Percentiles rank a stretch among this genome's conserved stretches.
Conservation (phyloP, 257 asterid genomes). For the Linaria vulgaris region DNA sequence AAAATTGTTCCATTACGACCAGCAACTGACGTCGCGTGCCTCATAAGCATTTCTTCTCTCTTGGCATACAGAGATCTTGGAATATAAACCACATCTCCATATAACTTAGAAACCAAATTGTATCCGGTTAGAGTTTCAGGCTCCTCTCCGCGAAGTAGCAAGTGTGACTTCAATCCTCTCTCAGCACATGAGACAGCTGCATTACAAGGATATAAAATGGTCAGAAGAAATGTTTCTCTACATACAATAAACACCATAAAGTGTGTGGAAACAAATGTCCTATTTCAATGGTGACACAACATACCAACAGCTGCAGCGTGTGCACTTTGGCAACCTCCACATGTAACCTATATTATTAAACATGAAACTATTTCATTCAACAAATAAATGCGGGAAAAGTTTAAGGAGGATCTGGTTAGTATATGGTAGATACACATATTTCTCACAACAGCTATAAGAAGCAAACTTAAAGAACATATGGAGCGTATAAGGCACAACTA, state of each 20-base stretch:
- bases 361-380: conserved; percentile 19
- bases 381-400: neutral
- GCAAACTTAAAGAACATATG: conserved; percentile 6
- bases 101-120: conserved; percentile 68
- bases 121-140: conserved; percentile 83
- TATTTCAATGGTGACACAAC: conserved; percentile 26
- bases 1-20: conserved; percentile 49
- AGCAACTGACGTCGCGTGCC: conserved; percentile 55
- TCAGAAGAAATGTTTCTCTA: conserved; percentile 15
- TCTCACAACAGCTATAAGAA: conserved; percentile 5
- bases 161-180: conserved; percentile 79
- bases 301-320: conserved; percentile 96
- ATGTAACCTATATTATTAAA: conserved; percentile 67
- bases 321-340: conserved; percentile 99
- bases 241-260: conserved; percentile 1
- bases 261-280: neutral
- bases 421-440: neutral
- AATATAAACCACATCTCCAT: conserved; percentile 68
- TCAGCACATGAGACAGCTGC: conserved; percentile 93
- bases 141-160: conserved; percentile 92
- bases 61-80: conserved; percentile 73
- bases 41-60: conserved; percentile 75
- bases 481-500: neutral
- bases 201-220: conserved; percentile 29
- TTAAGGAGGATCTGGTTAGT: neutral